Evolutionary conservation across 2,329 filamentous ascomycete species (phyloP).

Genomic region (Fusarium burgessii): DNA sequence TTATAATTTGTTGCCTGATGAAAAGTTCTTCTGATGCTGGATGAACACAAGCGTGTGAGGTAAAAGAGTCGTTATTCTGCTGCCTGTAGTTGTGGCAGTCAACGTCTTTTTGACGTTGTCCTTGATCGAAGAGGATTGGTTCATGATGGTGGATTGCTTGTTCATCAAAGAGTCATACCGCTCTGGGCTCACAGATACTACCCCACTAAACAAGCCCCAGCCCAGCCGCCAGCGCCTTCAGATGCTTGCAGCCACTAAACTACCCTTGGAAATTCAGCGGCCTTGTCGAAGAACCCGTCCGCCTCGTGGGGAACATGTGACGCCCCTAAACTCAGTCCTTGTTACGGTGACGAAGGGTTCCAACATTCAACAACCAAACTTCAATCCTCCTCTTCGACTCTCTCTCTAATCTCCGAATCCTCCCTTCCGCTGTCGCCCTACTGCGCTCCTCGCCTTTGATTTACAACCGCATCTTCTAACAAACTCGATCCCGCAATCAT

Average conservation of each 20-base stretch:
- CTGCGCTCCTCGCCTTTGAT: neutral
- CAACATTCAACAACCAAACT: constrained; percentile 28
- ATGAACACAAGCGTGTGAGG: neutral
- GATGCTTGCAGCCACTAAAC: constrained; percentile 27
- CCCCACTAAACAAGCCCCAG: constrained; percentile 36
- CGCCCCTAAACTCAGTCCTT: constrained; percentile 31
- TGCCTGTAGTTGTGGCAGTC: constrained; percentile 28
- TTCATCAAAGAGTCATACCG: constrained; percentile 41
- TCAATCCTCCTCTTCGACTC: constrained; percentile 16
- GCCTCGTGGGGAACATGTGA: constrained; percentile 48
- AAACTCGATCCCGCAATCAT: constrained; percentile 61
- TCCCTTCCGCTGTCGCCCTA: neutral
- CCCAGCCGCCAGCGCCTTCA: constrained; percentile 29
- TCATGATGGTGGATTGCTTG: constrained; percentile 24
- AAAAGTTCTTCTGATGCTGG: neutral
- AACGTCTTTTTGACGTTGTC: constrained; percentile 27
- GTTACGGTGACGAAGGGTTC: constrained; percentile 33
- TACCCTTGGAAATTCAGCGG: constrained; percentile 34
- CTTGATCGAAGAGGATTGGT: constrained; percentile 33
- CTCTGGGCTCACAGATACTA: constrained; percentile 1
- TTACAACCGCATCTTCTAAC: constrained; percentile 1
- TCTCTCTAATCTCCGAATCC: constrained; percentile 14
- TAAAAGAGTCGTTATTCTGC: constrained; percentile 14
- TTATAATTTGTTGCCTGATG: neutral
- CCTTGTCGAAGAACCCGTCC: constrained; percentile 30